Conservation (phyloP, 176 grass and related monocot species). For the Lolium rigidum region DNA sequence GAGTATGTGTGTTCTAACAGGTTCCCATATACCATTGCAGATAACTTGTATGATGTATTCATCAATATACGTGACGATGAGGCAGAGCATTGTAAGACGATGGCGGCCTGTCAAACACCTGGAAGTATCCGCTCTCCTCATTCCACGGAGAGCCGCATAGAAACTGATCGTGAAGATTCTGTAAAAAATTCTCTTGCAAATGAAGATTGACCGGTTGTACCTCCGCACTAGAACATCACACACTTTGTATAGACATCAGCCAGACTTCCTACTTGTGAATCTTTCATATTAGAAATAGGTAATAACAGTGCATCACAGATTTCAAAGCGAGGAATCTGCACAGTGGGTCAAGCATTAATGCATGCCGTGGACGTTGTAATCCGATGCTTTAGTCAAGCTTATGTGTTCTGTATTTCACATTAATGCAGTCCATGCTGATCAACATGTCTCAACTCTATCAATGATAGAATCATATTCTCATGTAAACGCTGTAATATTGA, state of each 20-base stretch:
- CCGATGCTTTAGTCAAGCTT: neutral
- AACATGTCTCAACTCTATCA: neutral
- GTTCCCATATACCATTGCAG: conserved; percentile 41
- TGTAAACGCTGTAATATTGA: neutral
- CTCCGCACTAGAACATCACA: neutral
- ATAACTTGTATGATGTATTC: conserved; percentile 91
- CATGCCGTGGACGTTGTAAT: neutral
- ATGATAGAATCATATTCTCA: neutral
- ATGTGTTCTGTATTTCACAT: neutral
- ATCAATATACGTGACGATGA: conserved; percentile 87
- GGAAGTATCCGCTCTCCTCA: conserved; percentile 78
- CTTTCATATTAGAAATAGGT: neutral
- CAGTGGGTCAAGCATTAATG: neutral
- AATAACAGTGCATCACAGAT: neutral
- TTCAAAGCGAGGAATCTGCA: neutral
- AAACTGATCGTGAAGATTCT: conserved; percentile 44
- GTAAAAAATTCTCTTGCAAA: neutral
- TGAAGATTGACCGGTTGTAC: neutral
- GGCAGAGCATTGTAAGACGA: conserved; percentile 92
- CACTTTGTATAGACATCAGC: neutral
- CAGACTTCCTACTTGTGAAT: neutral
- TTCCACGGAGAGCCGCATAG: conserved; percentile 40
- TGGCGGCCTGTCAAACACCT: conserved; percentile 81
- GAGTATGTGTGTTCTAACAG: neutral
- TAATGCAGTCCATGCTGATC: neutral